Base-by-base conservation (phyloP, 306 rosid genomes). In the Boehmeria nivea region DNA sequence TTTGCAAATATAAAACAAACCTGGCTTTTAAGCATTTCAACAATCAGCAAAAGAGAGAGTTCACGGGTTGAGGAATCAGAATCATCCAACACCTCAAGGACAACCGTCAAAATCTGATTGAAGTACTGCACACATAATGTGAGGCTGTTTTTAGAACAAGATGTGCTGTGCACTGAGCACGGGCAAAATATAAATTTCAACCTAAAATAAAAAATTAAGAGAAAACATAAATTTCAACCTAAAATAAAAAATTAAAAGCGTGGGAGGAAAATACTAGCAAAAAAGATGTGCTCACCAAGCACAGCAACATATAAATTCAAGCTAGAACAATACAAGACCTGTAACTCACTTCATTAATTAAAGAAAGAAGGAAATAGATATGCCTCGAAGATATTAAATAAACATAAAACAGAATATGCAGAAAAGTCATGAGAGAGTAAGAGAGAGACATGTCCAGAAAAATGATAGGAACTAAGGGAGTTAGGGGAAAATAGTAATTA, bases 21-120 rank as follows among this genome's bases (percentile, higher is more conserved):
- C 99, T 93, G 99, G 75, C 83, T 77, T 72, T 81, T 88, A 61
- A 93, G 83, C 95, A 93, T 88, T 81, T 88, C 96, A 63, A 50
- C 73, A 54, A 88, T 74, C 79, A 93, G 61, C 25, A 79, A 72
- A 59, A 93, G 95, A 36, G 86, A 85, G 59, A 83, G 86, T 73
- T 93, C 99, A 62, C 90, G 88, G 48, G 78, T 71, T 56, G 84
- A 68, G 71, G 90, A 73, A 70, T 88, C 90, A 61, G 81, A 76
- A 73, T 93, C 89, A 68, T 93, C 99, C 82, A 84, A 66, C 66
- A 88, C 90, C 77, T 93, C 99, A 65, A 93, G 96, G 63, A 83
- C 79, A 70, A 60, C 80, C 2, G 96, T 88, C 83, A 93, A 69
- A 64, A 93, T 93, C 76, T 93, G 99, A 81, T 93, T 93, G 73